Evolutionary conservation across 2,329 filamentous ascomycete species (phyloP), one percentile per base, ranked within the genome.

Genomic region (Didymella arachidicola): DNA sequence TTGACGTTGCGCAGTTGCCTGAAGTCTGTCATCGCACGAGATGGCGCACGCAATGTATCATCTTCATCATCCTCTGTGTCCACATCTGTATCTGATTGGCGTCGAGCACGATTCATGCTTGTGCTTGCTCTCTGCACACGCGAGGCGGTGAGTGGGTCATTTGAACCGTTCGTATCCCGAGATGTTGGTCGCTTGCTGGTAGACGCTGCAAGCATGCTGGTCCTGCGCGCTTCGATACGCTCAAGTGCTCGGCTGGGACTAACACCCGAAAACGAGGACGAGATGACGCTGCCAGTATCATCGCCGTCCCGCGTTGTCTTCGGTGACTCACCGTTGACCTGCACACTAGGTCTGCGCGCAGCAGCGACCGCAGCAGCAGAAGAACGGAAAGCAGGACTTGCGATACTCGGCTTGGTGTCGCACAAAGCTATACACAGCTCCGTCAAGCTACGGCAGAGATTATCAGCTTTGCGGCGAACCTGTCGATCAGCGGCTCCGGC

Each of bases 381-480:
- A 0, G 65, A 62, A 53, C 73, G 60, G 27, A 74, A 52, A 2
- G 72, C 73, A 8, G 75, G 72, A 45, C 74, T 76, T 42, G 67
- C 54, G 12, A 73, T 48, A 45, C 53, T 66, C 30, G 66, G 51
- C 49, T 77, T 77, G 29, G 59, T 69, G 26, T 82, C 80, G 63
- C 78, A 80, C 14, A 99, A 80, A 0, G 93, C 91, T 55, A 99
- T 85, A 72, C 92, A 97, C 7, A 99, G 83, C 76, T 99, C 95
- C 0, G 94, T 98, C 64, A 99, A 80, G 71, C 91, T 95, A 53
- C 94, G 89, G 75, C 95, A 98, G 73, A 99, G 87, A 71, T 90
- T 93, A 73, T 99, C 94, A 27, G 92, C 92, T 77, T 97, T 97
- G 62, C 94, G 87, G 47, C 93, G 87, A 16, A 97, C 83, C 73